A percentile compares a stretch with the other conserved stretches of the same genome.
phyloP scores from a whole-genome alignment of 2,329 filamentous ascomycete species.

The Plectosphaerella cucumerina region DNA sequence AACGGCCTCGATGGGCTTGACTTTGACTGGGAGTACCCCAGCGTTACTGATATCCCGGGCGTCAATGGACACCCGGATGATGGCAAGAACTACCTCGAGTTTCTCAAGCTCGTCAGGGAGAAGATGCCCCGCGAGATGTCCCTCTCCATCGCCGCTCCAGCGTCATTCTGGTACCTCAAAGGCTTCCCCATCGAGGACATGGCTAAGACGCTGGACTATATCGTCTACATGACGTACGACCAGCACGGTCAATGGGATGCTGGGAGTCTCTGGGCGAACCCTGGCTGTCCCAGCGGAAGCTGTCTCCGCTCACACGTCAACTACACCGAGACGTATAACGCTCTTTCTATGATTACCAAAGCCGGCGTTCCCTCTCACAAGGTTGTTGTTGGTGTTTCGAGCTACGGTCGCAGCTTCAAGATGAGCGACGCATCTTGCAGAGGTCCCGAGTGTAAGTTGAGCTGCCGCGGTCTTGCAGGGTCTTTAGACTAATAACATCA shows the following conservation, averaged over 20 bases:
- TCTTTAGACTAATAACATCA: neutral
- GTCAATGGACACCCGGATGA: conserved; percentile 13
- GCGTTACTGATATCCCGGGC: conserved; percentile 17
- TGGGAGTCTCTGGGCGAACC: neutral
- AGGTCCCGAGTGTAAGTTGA: conserved; percentile 18
- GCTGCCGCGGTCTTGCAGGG: conserved; percentile 1
- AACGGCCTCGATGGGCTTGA: conserved; percentile 35
- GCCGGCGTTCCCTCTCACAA: conserved; percentile 24
- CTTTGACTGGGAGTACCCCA: conserved; percentile 27
- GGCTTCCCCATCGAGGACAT: conserved; percentile 28
- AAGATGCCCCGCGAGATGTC: conserved; percentile 15
- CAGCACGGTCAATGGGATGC: conserved; percentile 17
- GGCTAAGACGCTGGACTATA: conserved; percentile 21
- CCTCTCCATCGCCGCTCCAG: conserved; percentile 30
- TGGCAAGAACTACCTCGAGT: conserved; percentile 19
- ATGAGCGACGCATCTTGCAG: conserved; percentile 23
- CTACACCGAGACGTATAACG: neutral
- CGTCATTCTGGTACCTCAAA: conserved; percentile 33
- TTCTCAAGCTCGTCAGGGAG: conserved; percentile 7
- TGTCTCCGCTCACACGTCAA: neutral
- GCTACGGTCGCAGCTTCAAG: conserved; percentile 26
- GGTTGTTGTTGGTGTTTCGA: conserved; percentile 23
- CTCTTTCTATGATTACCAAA: conserved; percentile 25
- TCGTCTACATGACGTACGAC: conserved; percentile 30
- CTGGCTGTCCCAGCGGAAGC: neutral